A percentile compares a stretch with the other conserved stretches of the same genome.
Evolutionary conservation across 2,329 filamentous ascomycete genomes (phyloP).

Genomic region (Colletotrichum melonis): DNA sequence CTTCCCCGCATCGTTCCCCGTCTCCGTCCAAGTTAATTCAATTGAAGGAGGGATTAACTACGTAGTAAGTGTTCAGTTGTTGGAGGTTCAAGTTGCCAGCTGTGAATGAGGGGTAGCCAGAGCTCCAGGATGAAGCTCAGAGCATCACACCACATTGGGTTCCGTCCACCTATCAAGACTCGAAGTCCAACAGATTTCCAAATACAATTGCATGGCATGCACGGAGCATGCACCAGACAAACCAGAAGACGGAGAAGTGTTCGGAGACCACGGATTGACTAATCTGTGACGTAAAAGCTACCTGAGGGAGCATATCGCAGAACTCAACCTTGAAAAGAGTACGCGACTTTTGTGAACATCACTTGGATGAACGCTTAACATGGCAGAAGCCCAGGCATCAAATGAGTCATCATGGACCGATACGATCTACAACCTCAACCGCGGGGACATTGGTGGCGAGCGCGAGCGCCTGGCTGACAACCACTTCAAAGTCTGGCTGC

Average conservation of each 20-base stretch:
- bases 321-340: not conserved
- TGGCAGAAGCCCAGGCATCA: not conserved
- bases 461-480: conserved; percentile 27
- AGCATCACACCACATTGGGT: not conserved
- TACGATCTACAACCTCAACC: conserved; percentile 28
- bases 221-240: not conserved
- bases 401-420: conserved; percentile 7
- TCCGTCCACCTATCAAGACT: not conserved
- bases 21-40: not conserved
- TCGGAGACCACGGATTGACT: not conserved
- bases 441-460: conserved; percentile 21
- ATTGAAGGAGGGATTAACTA: not conserved
- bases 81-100: not conserved
- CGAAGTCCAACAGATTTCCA: not conserved
- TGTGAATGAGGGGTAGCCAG: not conserved
- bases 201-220: not conserved
- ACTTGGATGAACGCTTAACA: not conserved
- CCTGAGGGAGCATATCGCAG: too few relatives aligned
- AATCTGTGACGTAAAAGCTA: not conserved
- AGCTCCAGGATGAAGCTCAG: not conserved
- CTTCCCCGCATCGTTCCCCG: not conserved
- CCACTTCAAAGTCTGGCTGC: conserved; percentile 31
- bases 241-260: not conserved
- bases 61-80: not conserved
- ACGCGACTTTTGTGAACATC: not conserved